Evolutionary conservation across 345 rosid genomes (phyloP).

Genomic region (Citrus trifoliata): DNA sequence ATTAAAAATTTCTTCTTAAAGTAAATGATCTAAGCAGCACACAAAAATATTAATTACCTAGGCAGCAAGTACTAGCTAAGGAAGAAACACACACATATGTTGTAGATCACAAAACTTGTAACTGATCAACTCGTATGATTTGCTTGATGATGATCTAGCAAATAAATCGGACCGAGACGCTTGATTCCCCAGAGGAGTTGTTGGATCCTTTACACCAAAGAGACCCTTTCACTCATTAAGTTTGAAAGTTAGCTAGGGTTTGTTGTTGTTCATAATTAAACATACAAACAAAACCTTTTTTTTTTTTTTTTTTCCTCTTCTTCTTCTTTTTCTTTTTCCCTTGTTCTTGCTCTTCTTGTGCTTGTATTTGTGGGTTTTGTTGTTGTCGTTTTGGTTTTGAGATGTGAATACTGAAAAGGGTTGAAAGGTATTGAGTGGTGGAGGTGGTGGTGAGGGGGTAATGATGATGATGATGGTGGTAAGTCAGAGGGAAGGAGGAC

Average conservation of each 20-base stretch:
- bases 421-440: no score
- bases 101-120: neutral
- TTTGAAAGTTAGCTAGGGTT: conserved; percentile 15
- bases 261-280: conserved; percentile 3
- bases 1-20: neutral
- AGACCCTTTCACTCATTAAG: conserved; percentile 15
- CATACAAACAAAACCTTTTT: neutral
- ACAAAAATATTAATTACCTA: neutral
- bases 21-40: neutral
- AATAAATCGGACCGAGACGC: conserved; percentile 57
- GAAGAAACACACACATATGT: neutral
- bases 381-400: conserved; percentile 22
- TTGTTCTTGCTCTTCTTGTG: conserved; percentile 3
- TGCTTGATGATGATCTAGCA: conserved; percentile 29
- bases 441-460: conserved; percentile 29
- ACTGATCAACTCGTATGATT: conserved; percentile 12
- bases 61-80: neutral
- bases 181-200: conserved; percentile 48
- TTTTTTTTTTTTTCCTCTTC: neutral
- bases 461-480: conserved; percentile 42
- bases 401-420: conserved; percentile 13
- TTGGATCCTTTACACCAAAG: conserved; percentile 22
- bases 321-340: conserved; percentile 6
- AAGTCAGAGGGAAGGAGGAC: conserved; percentile 39
- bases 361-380: neutral